Evolutionary conservation across 345 rosid species (phyloP).

Genomic region (Hypericum perforatum): DNA sequence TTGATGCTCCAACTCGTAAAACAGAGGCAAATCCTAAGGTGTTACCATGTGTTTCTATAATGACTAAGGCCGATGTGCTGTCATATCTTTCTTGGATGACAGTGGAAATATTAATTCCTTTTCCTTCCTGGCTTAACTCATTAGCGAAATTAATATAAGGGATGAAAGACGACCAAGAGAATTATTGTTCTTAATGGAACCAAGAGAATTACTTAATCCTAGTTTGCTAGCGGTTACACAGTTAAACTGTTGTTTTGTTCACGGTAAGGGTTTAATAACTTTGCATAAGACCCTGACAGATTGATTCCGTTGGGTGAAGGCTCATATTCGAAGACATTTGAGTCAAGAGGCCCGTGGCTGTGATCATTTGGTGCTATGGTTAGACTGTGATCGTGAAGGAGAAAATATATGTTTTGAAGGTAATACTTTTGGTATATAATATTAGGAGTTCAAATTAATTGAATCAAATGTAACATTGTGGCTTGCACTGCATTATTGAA

Average conservation of each 20-base stretch:
- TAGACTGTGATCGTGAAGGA: slow-evolving; percentile 98
- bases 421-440: slow-evolving; percentile 8
- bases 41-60: slow-evolving; percentile 6
- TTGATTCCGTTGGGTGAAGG: slow-evolving; percentile 34
- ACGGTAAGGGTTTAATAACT: background rate
- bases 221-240: background rate
- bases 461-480: background rate
- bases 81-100: too few species aligned
- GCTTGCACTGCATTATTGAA: too few species aligned
- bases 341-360: slow-evolving; percentile 88
- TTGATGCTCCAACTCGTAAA: slow-evolving; percentile 54
- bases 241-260: background rate
- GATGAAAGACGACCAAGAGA: too few species aligned
- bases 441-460: background rate
- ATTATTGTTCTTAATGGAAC: too few species aligned
- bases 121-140: too few species aligned
- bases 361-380: slow-evolving; percentile 77
- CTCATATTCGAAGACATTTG: slow-evolving; percentile 70
- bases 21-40: slow-evolving; percentile 86
- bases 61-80: background rate
- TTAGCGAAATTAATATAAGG: too few species aligned
- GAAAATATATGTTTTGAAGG: slow-evolving; percentile 99
- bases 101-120: too few species aligned
- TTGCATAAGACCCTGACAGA: slow-evolving; percentile 1
- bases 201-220: slow-evolving; percentile 1